Percentiles rank a stretch among this genome's conserved stretches.
These are phyloP conservation scores for Wickerhamomyces bisporus DNA, from an alignment of 805 yeast species.

Conservation along the genomic window DNA sequence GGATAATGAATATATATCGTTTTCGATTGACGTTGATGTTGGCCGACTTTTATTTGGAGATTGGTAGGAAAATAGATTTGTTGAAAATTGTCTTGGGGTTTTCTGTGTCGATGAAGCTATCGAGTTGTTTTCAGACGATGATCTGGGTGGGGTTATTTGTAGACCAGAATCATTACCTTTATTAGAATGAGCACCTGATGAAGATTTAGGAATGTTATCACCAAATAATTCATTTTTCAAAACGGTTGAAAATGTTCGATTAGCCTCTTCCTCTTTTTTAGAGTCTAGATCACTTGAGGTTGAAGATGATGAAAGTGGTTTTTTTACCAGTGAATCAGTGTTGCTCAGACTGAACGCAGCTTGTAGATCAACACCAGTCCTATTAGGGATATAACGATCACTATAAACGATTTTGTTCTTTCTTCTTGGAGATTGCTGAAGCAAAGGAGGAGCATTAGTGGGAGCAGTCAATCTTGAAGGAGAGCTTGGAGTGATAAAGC, in stretches of 20 bases:
- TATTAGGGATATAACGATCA: constrained; percentile 83
- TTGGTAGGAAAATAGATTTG: constrained; percentile 70
- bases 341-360: constrained; percentile 48
- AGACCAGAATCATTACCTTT: constrained; percentile 27
- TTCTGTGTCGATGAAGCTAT: constrained; percentile 20
- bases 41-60: constrained; percentile 65
- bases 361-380: constrained; percentile 82
- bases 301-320: constrained; percentile 22
- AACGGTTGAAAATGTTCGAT: constrained; percentile 79
- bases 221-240: constrained; percentile 90
- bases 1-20: constrained; percentile 72
- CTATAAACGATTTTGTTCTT: constrained; percentile 51
- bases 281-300: constrained; percentile 51
- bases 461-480: constrained; percentile 28
- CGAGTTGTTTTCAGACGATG: constrained; percentile 19
- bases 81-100: constrained; percentile 31
- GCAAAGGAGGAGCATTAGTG: constrained; percentile 6
- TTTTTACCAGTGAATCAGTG: constrained; percentile 14
- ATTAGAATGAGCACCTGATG: constrained; percentile 19
- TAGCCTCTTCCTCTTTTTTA: constrained; percentile 75
- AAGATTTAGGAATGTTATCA: constrained; percentile 56
- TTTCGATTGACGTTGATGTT: constrained; percentile 53
- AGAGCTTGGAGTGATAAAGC: constrained; percentile 23
- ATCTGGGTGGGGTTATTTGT: constrained; percentile 29
- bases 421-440: constrained; percentile 28